phyloP scores from a whole-genome alignment of 176 grass and related monocot species.

The Aegilops umbellulata region DNA sequence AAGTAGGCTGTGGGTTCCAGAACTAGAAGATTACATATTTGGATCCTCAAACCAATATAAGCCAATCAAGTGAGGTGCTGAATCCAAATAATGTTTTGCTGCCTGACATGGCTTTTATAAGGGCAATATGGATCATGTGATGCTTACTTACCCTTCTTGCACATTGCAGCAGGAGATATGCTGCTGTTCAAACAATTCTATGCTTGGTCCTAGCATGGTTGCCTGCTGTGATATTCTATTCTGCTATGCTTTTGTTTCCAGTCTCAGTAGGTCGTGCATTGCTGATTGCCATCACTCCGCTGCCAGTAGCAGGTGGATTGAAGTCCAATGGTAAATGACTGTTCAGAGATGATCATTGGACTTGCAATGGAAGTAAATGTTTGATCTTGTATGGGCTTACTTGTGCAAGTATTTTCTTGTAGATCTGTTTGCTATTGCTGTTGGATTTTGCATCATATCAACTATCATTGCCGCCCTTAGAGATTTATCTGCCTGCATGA shows the following conservation, averaged over 20 bases:
- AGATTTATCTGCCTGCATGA: not conserved
- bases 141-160: not conserved
- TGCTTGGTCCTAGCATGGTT: conserved; percentile 35
- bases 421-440: conserved; percentile 45
- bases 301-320: conserved; percentile 32
- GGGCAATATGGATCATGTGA: too few relatives aligned
- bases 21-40: too few relatives aligned
- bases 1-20: too few relatives aligned
- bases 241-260: conserved; percentile 35
- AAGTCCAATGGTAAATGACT: conserved; percentile 52
- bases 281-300: conserved; percentile 34
- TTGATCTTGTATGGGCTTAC: conserved; percentile 18
- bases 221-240: conserved; percentile 42
- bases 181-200: conserved; percentile 17
- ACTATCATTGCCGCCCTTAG: not conserved
- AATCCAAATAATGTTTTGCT: too few relatives aligned
- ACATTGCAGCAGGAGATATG: conserved; percentile 19
- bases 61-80: too few relatives aligned
- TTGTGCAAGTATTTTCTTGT: conserved; percentile 3
- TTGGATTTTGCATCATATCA: conserved; percentile 33
- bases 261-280: conserved; percentile 42
- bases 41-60: too few relatives aligned
- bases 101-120: too few relatives aligned
- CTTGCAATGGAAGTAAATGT: not conserved
- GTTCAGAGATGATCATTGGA: conserved; percentile 2